Conservation (phyloP, 2,329 filamentous ascomycete genomes). For the Epichloe baconii region DNA sequence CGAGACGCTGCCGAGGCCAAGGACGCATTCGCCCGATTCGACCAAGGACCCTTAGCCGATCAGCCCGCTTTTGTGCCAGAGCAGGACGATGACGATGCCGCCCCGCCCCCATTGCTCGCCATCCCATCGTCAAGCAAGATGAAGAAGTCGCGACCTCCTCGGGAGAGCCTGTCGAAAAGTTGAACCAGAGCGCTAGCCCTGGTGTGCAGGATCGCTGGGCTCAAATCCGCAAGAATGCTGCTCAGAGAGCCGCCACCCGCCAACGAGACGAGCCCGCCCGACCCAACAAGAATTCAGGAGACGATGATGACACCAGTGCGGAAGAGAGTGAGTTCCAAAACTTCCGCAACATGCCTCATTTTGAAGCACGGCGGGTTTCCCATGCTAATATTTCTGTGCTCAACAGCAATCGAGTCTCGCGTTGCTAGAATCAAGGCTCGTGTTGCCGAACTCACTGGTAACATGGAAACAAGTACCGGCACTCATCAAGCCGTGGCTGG, state of each 20-base stretch:
- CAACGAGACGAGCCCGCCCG: slow-evolving; percentile 52
- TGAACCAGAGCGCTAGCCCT: slow-evolving; percentile 20
- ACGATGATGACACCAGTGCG: slow-evolving; percentile 80
- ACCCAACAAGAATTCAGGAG: slow-evolving; percentile 44
- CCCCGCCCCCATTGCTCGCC: slow-evolving; percentile 40
- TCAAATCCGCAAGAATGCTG: slow-evolving; percentile 89
- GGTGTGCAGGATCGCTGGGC: slow-evolving; percentile 71
- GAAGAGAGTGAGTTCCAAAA: slow-evolving; percentile 69
- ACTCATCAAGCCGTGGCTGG: slow-evolving; percentile 17
- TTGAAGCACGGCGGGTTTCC: neutral
- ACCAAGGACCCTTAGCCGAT: slow-evolving; percentile 78
- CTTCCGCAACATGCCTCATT: neutral
- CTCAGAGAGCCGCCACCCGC: slow-evolving; percentile 57
- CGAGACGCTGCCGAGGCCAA: slow-evolving; percentile 45
- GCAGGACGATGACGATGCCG: slow-evolving; percentile 35
- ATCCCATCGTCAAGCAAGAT: slow-evolving; percentile 9
- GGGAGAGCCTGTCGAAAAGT: slow-evolving; percentile 19
- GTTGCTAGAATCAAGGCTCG: slow-evolving; percentile 96
- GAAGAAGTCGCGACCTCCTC: slow-evolving; percentile 8
- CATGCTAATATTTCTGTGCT: slow-evolving; percentile 11
- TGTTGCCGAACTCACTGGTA: slow-evolving; percentile 84
- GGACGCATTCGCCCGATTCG: slow-evolving; percentile 55
- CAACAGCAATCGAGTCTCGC: slow-evolving; percentile 81
- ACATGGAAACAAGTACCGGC: slow-evolving; percentile 48
- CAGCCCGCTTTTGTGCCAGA: slow-evolving; percentile 73